Base-by-base conservation (phyloP, 2,329 filamentous ascomycete species). In the Xylariaceae sp. region DNA sequence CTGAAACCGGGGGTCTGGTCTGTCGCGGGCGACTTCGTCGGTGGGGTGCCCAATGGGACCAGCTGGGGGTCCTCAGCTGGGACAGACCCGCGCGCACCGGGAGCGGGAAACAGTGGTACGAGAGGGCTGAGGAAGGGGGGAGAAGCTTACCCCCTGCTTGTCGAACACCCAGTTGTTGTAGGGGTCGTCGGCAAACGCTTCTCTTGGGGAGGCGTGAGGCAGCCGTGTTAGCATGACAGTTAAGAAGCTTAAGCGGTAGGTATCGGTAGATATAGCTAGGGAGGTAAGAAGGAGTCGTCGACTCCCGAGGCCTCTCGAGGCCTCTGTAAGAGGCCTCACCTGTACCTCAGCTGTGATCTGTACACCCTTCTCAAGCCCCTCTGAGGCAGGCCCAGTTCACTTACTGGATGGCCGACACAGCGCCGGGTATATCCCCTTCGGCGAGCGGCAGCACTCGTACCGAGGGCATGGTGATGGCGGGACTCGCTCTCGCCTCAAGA, bases 81-180 rank as follows among this genome's bases (percentile, higher is more conserved):
- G 15, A 22, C 30, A 18, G 18, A 21, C 31, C 26, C 29, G 36
- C 19, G 29, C 8, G 33, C 29, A 27, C 29, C 4, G 15, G 33
- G 25, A 38, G 28, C 35, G 28, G 35, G 40, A 19, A 29, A 11
- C 17, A 26, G 9, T 19, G 16, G 23, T 23, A 23, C 31, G 9
- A 15, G 17, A 29, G 24, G 24, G 12, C 27, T 12, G 18, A 33
- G 23, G 30, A 19, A 16, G 19, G 17, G n/a, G 14, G 28, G 22
- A 5, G 14, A 24, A 14, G 31, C 51, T 35, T 47, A 55, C 53
- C 34, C 40, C 49, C 21, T 50, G 44, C 37, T 49, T 54, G 32
- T 55, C 45, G 34, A 56, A 56, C n/a, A 56, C 47, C 52, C 53
- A 55, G 29, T 56, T 55, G 33, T 49, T 55, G 39, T 56, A 56